Evolutionary conservation across 2,329 filamentous ascomycete species (phyloP).

Genomic region (Calonectria fujianensis): DNA sequence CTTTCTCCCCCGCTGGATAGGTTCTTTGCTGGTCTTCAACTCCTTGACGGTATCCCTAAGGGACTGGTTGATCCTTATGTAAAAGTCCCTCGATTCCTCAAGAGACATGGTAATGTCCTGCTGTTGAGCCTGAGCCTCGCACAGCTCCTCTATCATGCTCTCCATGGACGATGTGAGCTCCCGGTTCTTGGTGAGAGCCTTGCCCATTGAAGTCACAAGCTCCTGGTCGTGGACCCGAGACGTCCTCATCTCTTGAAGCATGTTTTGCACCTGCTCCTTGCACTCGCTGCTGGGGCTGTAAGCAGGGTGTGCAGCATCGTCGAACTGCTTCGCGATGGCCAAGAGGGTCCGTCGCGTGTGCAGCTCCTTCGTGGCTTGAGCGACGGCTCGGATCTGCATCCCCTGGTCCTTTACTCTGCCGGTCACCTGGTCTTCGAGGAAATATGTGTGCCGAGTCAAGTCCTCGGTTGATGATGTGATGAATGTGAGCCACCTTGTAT

Average conservation of each 20-base stretch:
- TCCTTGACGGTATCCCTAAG: not conserved
- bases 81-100: not conserved
- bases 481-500: not conserved
- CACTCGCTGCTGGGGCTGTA: not conserved
- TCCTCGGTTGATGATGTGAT: not conserved
- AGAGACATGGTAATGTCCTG: not conserved
- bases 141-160: not conserved
- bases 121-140: not conserved
- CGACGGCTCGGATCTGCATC: not conserved
- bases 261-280: not conserved
- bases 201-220: not conserved
- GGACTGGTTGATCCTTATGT: not conserved
- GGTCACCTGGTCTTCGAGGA: not conserved
- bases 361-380: not conserved
- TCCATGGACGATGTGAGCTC: not conserved
- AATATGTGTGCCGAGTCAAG: not conserved
- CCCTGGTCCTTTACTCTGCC: not conserved
- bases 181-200: not conserved
- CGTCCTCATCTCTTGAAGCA: not conserved
- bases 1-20: not conserved
- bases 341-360: not conserved
- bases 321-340: not conserved
- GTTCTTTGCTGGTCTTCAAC: not conserved
- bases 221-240: not conserved
- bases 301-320: not conserved